Base-by-base conservation (phyloP, 179 eudicot genomes). In the Vitellaria paradoxa region DNA sequence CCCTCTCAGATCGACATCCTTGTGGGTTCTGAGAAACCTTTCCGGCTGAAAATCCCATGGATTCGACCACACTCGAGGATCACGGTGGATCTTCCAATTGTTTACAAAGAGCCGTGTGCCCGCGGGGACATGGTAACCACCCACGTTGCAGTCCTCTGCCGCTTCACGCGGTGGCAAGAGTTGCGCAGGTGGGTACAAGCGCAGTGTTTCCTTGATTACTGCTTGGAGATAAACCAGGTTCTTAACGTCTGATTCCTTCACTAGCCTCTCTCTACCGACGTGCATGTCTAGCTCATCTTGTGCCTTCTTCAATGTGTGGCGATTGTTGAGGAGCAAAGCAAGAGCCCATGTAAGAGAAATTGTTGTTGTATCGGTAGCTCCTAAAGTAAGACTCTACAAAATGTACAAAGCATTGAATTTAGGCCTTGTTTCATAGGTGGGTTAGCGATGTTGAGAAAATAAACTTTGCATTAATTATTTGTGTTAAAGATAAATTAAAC, bases 41-140 rank as follows among this genome's bases (percentile, higher is more conserved):
- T 84, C 92, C 0, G 92, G 92, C 20, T 74, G 72, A 20, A 89
- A 89, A 70, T 87, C 88, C 0, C 26, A 1, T 0, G 89, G 89
- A 0, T 61, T 20, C 0, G 79, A 74, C 92, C 90, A 89, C 0
- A 75, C 6, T 0, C n/a, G 59, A 0, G 89, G 87, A 45, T 89
- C 86, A 7, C 80, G 79, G 5, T 80, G 85, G 46, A 87, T 73
- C 57, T 88, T 87, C 76, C 82, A 81, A 0, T 82, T 37, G 76
- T 89, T 83, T 15, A 82, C 70, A 1, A 87, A 46, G 2, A 83
- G 46, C 4, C 57, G 72, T 5, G 89, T 85, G 4, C 89, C 92
- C 12, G 59, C 63, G 0, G 79, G 17, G 30, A 89, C 12, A 8
- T 79, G 55, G 72, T 84, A 83, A 72, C 84, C 88, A 2, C 64